Base-by-base conservation (phyloP, 2,329 filamentous ascomycete genomes). In the Leptographium wingfieldii region DNA sequence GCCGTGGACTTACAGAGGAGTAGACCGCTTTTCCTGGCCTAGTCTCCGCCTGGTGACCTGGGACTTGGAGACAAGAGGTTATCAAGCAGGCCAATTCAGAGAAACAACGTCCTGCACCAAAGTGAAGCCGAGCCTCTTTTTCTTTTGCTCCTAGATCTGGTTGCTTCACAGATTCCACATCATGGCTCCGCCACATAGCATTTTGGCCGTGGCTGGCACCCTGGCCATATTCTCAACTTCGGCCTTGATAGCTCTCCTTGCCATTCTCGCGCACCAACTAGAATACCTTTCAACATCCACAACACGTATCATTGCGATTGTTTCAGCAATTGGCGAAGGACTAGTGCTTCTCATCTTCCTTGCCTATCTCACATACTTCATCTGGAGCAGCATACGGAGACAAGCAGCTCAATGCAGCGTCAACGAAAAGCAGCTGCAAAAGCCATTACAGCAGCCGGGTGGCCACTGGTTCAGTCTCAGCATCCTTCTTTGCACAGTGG, bases 401-500 rank as follows among this genome's bases (percentile, higher is more conserved):
- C 65, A 60, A 5, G 62, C 10, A 62, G 22, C 67, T 63, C 46
- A 68, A 65, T 14, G 60, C 68, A 10, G 5, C 40, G 31, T 4
- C 33, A 58, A 22, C 29, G 57, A 63, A 53, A 60, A 60, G 16
- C 53, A 25, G n/a, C 16, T 40, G 3, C n/a, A 3, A 14, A 16
- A 25, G 2, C 11, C 22, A n/a, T 25, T n/a, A 7, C 43, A 51
- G 4, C 2, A 54, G 5, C 22, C 60, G 52, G 70, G 66, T 54
- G 68, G 67, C 27, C 53, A 73, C 25, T 72, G 71, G 70, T 74
- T 77, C 57, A 68, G 70, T 14, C 64, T 69, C 4, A 70, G 70
- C 49, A 64, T 80, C 11, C 60, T 77, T 12, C 64, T 73, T 7
- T 79, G 76, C 60, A 69, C 74, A 2, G 66, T 77, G 31, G 76